Percentiles rank a stretch among this genome's conserved stretches.
Evolutionary conservation across 208 protist species (phyloP).

Genomic region (Acanthamoeba healyi): DNA sequence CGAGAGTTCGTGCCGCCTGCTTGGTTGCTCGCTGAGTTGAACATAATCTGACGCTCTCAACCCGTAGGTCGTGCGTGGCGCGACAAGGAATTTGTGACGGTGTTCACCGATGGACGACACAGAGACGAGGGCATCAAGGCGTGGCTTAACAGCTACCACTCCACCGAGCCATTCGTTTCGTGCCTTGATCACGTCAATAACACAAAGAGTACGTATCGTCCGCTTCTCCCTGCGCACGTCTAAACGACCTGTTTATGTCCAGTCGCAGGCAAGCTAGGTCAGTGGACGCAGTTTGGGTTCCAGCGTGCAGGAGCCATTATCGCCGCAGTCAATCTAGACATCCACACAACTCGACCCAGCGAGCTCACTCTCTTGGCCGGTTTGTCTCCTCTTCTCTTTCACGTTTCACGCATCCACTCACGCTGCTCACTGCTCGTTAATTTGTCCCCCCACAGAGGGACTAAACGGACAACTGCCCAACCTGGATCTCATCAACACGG

Average conservation of each 20-base stretch:
- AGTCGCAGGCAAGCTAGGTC: not conserved
- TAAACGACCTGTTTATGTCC: no score
- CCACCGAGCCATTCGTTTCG: not conserved
- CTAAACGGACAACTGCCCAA: slow-evolving; percentile 85
- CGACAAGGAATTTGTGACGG: slow-evolving; percentile 42
- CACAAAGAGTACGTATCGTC: not conserved
- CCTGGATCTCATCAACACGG: slow-evolving; percentile 85
- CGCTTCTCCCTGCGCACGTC: not conserved
- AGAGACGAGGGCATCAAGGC: slow-evolving; percentile 20
- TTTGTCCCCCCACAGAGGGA: slow-evolving; percentile 5
- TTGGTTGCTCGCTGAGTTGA: not conserved
- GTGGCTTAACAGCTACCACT: slow-evolving; percentile 55
- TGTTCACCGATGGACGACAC: slow-evolving; percentile 59
- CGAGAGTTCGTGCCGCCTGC: not conserved
- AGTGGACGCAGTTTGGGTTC: slow-evolving; percentile 51
- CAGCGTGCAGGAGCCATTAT: slow-evolving; percentile 49
- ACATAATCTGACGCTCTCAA: not conserved
- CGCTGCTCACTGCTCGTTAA: no score
- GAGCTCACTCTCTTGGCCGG: slow-evolving; percentile 26
- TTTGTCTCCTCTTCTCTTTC: not conserved
- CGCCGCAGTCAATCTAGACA: slow-evolving; percentile 32
- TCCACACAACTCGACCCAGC: not conserved
- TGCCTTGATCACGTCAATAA: not conserved
- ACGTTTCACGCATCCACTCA: no score
- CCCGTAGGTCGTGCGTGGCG: slow-evolving; percentile 3